phyloP scores from a whole-genome alignment of 2,329 filamentous ascomycete genomes.

The Xylariales sp. region DNA sequence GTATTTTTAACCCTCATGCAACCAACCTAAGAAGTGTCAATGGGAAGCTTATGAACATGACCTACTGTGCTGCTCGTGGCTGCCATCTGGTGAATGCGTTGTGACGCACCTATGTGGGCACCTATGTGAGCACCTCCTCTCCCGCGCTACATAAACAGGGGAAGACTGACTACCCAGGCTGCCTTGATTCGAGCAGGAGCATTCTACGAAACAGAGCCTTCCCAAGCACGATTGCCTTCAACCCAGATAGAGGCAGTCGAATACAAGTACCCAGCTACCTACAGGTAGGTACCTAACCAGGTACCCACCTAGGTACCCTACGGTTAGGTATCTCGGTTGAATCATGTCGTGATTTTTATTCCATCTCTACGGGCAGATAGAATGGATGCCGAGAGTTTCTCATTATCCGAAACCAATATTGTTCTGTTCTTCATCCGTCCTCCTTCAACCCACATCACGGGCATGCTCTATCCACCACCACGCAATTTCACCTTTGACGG shows the following conservation, averaged over 20 bases:
- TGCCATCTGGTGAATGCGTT: too few species aligned
- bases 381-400: not conserved
- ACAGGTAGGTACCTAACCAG: too few species aligned
- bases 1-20: too few species aligned
- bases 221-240: constrained; percentile 5
- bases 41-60: too few species aligned
- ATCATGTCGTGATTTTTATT: not conserved
- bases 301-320: too few species aligned
- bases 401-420: not conserved
- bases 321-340: not conserved
- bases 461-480: not conserved
- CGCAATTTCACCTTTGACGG: not conserved
- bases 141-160: too few species aligned
- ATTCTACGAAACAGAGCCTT: not conserved
- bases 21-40: too few species aligned
- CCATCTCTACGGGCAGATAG: not conserved
- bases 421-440: too few species aligned
- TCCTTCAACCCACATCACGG: not conserved
- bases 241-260: not conserved
- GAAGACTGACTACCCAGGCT: too few species aligned
- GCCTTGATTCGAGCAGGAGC: constrained; percentile 14
- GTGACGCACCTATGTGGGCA: too few species aligned
- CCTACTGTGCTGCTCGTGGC: too few species aligned
- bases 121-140: too few species aligned
- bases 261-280: not conserved